Conservation (phyloP, 345 rosid genomes). For the Dipteronia sinensis region DNA sequence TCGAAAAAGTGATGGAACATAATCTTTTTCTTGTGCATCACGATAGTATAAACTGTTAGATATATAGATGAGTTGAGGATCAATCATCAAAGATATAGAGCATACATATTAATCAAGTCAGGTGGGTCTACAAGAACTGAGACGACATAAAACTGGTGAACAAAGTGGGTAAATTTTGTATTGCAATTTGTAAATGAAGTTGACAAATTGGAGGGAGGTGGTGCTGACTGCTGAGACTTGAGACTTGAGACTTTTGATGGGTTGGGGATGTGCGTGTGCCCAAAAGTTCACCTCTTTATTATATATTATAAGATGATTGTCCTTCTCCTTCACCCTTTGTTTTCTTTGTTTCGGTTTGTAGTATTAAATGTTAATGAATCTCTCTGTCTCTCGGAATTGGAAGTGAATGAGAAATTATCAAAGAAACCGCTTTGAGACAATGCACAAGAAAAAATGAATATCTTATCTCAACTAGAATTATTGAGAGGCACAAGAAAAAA, state of each 20-base stretch:
- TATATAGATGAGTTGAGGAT: no score
- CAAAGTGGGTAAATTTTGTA: background rate
- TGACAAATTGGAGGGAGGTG: background rate
- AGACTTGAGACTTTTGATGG: background rate
- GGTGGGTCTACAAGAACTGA: no score
- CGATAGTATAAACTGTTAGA: no score
- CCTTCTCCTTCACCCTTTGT: background rate
- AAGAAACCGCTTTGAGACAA: background rate
- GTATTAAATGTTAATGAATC: no score
- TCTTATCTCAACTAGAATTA: background rate
- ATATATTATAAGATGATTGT: background rate
- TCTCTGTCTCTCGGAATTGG: no score
- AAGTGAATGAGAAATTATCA: background rate
- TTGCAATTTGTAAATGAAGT: background rate
- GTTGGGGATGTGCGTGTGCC: background rate
- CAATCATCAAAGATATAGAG: background rate
- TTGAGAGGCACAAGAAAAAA: background rate
- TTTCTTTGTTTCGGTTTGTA: no score
- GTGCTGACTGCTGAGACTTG: background rate
- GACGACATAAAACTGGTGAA: no score
- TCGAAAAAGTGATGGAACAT: background rate
- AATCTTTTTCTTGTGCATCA: background rate
- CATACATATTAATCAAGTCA: background rate
- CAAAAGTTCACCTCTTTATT: background rate
- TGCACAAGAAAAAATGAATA: no score